Evolutionary conservation across 306 rosid genomes (phyloP).

Genomic region (Cucumis cinereus): DNA sequence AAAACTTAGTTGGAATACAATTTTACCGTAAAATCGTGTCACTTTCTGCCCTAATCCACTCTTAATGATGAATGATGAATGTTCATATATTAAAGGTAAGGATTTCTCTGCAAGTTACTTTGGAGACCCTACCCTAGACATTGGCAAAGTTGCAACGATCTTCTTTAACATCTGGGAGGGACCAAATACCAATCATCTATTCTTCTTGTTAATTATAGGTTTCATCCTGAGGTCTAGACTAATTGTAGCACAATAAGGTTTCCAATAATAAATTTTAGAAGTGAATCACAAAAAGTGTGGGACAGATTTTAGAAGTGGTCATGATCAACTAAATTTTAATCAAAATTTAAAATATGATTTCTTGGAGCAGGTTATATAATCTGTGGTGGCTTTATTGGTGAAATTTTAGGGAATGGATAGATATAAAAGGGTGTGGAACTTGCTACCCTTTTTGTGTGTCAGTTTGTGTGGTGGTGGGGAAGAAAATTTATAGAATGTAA

Average conservation of each 20-base stretch:
- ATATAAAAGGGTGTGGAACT: background rate
- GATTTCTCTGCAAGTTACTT: background rate
- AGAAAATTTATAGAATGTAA: background rate
- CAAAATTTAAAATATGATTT: background rate
- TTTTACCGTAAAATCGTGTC: background rate
- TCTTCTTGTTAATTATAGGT: background rate
- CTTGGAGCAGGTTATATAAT: background rate
- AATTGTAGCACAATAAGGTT: background rate
- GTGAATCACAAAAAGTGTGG: background rate
- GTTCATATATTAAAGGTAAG: background rate
- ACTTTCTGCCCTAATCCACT: background rate
- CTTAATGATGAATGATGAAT: background rate
- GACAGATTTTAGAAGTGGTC: background rate
- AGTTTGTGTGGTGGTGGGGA: background rate
- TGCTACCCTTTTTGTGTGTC: background rate
- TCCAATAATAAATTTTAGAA: background rate
- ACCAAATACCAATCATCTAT: background rate
- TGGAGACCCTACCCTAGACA: background rate
- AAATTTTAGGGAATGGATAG: background rate
- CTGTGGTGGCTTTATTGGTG: background rate
- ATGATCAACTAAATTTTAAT: background rate
- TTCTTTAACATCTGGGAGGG: background rate
- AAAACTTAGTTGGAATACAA: background rate
- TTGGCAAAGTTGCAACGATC: background rate
- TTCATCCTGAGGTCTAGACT: background rate